Base-by-base conservation (phyloP, 1,139 yeast species). In the Yamadazyma mexicana region DNA sequence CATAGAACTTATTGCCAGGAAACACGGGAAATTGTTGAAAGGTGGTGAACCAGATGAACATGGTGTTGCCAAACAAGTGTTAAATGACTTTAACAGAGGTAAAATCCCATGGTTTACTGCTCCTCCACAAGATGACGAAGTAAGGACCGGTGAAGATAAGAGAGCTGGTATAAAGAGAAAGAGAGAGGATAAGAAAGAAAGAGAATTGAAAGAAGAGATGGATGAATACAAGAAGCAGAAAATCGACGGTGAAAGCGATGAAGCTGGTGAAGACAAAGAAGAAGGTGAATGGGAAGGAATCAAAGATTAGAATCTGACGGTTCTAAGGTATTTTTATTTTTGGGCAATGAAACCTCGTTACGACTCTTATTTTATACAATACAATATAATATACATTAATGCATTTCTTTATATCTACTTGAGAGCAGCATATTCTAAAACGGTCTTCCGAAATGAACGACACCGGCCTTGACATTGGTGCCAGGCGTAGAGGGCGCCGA, bases 21-120 rank as follows among this genome's bases (percentile, higher is more conserved):
- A 91, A 63, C 87, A 81, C 40, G 98, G 98, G 47, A 81, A 96
- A 61, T 74, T 92, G 50, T 70, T 92, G 54, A 92, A 92, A 66
- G 98, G 98, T 45, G 98, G 98, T 51, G 98, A 92, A 66, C 96
- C 98, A 1, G 98, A 92, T 64, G 97, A 91, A 65, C 75, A 83
- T 50, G 95, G 96, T 53, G 91, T 92, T 42, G 83, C 98, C 37
- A 92, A 89, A 62, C 84, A 85, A 58, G 83, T 92, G 25, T 76
- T 92, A 59, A 89, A 87, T 55, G 98, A 92, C 62, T 92, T 92
- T 71, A 92, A 88, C 66, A 79, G 98, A 64, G 98, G 98, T 45
- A 88, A 89, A 59, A 89, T 92, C 42, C 98, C 98, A 17, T 92
- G 98, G 98, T 92, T 92, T 61, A 88, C 88, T 25, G 81, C 94